Percentiles rank a stretch among this genome's conserved stretches.
Evolutionary conservation across 2,329 filamentous ascomycete species (phyloP).

Genomic region (Pseudogymnoascus sp.): DNA sequence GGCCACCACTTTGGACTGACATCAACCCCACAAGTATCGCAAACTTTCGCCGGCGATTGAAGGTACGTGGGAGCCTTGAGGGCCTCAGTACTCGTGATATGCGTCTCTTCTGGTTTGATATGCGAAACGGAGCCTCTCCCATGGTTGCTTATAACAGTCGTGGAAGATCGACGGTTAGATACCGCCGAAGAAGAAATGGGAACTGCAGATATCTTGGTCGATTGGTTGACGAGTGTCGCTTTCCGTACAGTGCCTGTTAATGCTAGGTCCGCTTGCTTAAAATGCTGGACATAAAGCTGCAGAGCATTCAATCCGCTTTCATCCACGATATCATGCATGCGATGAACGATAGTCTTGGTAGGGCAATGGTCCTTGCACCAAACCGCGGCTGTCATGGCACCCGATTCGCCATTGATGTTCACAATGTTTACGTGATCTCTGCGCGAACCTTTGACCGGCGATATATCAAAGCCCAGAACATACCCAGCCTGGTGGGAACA

Average conservation of each 20-base stretch:
- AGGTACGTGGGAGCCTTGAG: background rate
- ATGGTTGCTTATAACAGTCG: conserved; percentile 33
- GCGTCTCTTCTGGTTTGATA: conserved; percentile 22
- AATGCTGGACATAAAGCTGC: conserved; percentile 78
- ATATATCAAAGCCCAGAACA: conserved; percentile 80
- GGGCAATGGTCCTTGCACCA: conserved; percentile 88
- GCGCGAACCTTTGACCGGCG: conserved; percentile 79
- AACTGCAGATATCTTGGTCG: conserved; percentile 26
- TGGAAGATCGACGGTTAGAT: conserved; percentile 48
- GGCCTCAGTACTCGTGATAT: background rate
- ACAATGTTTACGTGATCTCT: conserved; percentile 74
- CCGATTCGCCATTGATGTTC: conserved; percentile 70
- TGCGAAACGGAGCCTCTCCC: conserved; percentile 23
- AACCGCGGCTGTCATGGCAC: conserved; percentile 73
- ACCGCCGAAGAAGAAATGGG: conserved; percentile 23
- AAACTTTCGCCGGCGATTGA: conserved; percentile 40
- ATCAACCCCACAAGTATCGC: conserved; percentile 59
- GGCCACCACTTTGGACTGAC: conserved; percentile 67
- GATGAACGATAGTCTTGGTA: conserved; percentile 64
- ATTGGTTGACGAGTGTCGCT: conserved; percentile 53
- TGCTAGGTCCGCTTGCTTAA: conserved; percentile 88
- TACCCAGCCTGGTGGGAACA: conserved; percentile 83
- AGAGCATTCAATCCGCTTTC: conserved; percentile 69
- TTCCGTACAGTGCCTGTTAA: conserved; percentile 90
- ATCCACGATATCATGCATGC: conserved; percentile 67